These are phyloP conservation scores for carrot (Daucus carota) DNA, from an alignment of 129 eudicot species.

Conservation along the genomic window DNA sequence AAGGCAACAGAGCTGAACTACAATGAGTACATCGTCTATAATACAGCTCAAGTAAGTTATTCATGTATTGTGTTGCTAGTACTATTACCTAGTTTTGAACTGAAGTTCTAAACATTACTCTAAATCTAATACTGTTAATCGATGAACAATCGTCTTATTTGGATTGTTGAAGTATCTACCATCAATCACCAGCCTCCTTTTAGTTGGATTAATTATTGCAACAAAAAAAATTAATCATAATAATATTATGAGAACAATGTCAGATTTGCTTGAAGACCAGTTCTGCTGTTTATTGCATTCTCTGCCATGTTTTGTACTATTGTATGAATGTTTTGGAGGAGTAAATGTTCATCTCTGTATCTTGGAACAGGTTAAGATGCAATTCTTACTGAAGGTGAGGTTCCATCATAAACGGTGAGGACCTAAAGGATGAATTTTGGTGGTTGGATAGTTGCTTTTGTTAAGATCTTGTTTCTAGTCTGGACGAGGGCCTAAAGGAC, in stretches of 20 bases:
- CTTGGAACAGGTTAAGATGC: constrained; percentile 77
- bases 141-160: not conserved
- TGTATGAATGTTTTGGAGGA: not conserved
- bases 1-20: constrained; percentile 72
- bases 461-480: not conserved
- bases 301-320: not conserved
- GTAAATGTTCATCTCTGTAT: not conserved
- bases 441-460: not conserved
- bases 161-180: not conserved
- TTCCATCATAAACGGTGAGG: constrained; percentile 73
- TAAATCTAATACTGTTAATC: not conserved
- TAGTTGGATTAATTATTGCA: not conserved
- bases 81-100: not conserved
- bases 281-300: not conserved
- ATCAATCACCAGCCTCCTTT: not conserved
- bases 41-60: constrained; percentile 80
- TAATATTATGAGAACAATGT: not conserved
- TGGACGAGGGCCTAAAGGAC: no score
- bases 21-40: constrained; percentile 89
- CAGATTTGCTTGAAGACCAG: not conserved
- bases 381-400: constrained; percentile 87
- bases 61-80: not conserved
- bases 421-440: not conserved
- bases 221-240: not conserved
- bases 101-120: not conserved